phyloP scores from a whole-genome alignment of 1,284 basidiomycete genomes.

The Amylostereum chailletii region DNA sequence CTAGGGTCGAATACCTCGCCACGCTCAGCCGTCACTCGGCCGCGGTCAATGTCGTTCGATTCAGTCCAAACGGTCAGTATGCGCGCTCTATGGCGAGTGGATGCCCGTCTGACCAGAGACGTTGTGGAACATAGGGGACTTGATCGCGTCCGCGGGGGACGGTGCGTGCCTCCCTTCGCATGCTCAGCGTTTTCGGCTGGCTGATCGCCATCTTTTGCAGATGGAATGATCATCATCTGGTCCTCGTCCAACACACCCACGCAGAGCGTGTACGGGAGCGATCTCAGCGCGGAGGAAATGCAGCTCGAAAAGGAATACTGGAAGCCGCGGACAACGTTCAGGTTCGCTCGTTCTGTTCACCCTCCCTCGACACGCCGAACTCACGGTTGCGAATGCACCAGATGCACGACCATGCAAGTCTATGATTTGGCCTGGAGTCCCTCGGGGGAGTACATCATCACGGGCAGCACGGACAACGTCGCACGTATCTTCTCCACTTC shows the following conservation, averaged over 20 bases:
- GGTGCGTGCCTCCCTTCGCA: conserved; percentile 43
- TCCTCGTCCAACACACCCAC: conserved; percentile 72
- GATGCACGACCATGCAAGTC: conserved; percentile 86
- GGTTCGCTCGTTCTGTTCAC: conserved; percentile 35
- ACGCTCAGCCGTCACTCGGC: conserved; percentile 91
- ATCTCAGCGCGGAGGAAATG: conserved; percentile 66
- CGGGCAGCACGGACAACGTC: conserved; percentile 94
- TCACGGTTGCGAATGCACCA: conserved; percentile 16
- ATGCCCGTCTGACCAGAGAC: neutral
- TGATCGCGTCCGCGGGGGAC: conserved; percentile 90
- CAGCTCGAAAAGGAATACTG: conserved; percentile 93
- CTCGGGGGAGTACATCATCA: conserved; percentile 86
- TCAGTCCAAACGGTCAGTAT: conserved; percentile 82
- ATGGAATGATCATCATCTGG: conserved; percentile 98
- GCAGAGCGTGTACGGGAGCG: conserved; percentile 67
- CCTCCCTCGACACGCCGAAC: neutral
- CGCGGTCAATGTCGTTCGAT: conserved; percentile 94
- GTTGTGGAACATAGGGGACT: conserved; percentile 48
- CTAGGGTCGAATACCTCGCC: conserved; percentile 93
- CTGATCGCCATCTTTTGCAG: conserved; percentile 31
- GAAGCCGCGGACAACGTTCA: conserved; percentile 85
- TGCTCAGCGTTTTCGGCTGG: conserved; percentile 8
- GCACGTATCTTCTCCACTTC: conserved; percentile 76
- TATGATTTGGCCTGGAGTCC: conserved; percentile 98
- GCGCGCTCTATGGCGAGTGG: neutral